A percentile compares a stretch with the other conserved stretches of the same genome.
These are phyloP conservation scores for Parafenestella ontariensis DNA, from an alignment of 2,329 filamentous ascomycete species.

Conservation along the genomic window DNA sequence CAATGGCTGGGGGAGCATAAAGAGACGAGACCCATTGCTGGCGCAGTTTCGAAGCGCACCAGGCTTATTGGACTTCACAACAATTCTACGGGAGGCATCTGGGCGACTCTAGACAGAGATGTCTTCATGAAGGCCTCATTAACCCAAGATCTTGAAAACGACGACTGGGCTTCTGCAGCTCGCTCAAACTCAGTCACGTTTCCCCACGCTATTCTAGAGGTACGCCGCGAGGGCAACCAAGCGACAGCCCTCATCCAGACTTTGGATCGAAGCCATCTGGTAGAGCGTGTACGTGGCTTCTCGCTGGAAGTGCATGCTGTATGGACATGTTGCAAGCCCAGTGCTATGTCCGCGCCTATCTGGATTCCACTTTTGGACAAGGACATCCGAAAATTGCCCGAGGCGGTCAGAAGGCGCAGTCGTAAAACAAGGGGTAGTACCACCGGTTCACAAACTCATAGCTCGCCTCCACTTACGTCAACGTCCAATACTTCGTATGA, in stretches of 20 bases:
- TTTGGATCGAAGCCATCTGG: conserved; percentile 57
- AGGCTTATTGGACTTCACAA: conserved; percentile 59
- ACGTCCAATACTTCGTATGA: conserved; percentile 49
- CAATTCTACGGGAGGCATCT: conserved; percentile 49
- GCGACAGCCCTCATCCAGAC: conserved; percentile 50
- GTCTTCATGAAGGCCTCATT: conserved; percentile 51
- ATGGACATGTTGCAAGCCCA: conserved; percentile 55
- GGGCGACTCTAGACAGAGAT: conserved; percentile 58
- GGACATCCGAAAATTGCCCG: conserved; percentile 62
- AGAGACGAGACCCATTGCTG: conserved; percentile 56
- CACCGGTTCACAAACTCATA: conserved; percentile 27
- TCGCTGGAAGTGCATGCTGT: conserved; percentile 62
- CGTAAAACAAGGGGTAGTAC: conserved; percentile 34
- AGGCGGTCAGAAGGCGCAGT: conserved; percentile 38
- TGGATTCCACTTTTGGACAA: conserved; percentile 57
- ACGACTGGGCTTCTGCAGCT: conserved; percentile 40
- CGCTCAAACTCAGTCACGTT: conserved; percentile 45
- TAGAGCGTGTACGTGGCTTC: conserved; percentile 61
- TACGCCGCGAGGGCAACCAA: conserved; percentile 57
- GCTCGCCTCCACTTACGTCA: conserved; percentile 44
- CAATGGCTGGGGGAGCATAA: conserved; percentile 55
- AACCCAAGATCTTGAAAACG: conserved; percentile 33
- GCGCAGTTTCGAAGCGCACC: conserved; percentile 54
- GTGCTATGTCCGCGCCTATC: conserved; percentile 54
- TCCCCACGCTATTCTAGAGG: conserved; percentile 59